Evolutionary conservation across 257 asterid genomes (phyloP).

Genomic region (Nicotiana tabacum): DNA sequence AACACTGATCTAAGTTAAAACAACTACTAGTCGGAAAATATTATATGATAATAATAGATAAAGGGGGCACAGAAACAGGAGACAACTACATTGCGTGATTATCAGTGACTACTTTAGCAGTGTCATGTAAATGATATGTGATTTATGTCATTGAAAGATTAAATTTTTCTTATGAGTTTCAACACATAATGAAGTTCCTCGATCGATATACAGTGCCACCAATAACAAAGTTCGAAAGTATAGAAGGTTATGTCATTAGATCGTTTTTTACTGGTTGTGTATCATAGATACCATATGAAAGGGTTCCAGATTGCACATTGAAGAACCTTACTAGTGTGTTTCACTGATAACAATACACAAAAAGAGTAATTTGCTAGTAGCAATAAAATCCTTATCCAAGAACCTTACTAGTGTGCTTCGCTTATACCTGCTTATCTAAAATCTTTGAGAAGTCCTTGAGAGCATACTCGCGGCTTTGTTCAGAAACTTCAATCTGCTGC

Average conservation of each 20-base stretch:
- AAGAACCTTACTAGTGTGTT: neutral
- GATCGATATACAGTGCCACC: neutral
- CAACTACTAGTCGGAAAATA: neutral
- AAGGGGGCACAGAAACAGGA: neutral
- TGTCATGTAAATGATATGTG: neutral
- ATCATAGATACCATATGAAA: neutral
- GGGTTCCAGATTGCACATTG: neutral
- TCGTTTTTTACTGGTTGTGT: neutral
- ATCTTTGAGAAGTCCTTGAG: conserved; percentile 90
- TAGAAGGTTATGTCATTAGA: no score
- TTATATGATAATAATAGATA: neutral
- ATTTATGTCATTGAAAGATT: neutral
- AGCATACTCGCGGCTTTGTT: conserved; percentile 56
- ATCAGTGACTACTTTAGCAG: neutral
- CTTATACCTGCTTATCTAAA: conserved; percentile 76
- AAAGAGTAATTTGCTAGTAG: no score
- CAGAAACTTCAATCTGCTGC: conserved; percentile 63
- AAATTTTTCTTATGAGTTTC: neutral
- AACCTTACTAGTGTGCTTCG: neutral
- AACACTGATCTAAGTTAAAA: neutral
- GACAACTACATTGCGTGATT: neutral
- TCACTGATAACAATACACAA: neutral
- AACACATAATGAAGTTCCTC: neutral
- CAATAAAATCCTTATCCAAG: neutral
- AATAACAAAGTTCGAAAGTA: neutral